phyloP scores from a whole-genome alignment of 768 basidiomycete species.

The Suillus tomentosus region DNA sequence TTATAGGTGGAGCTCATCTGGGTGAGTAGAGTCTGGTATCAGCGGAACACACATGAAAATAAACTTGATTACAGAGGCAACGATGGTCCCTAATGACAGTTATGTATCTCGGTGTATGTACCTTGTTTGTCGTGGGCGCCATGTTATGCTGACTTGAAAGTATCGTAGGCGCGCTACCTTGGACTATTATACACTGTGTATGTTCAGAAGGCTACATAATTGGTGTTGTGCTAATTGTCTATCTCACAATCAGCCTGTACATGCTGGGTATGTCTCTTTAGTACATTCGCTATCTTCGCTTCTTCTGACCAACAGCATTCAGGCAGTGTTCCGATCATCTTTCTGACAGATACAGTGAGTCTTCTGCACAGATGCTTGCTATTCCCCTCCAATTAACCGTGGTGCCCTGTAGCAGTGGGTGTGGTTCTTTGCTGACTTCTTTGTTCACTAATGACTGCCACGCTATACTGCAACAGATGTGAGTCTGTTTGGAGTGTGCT shows the following conservation, averaged over 20 bases:
- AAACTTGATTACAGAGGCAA: not conserved
- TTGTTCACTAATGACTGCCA: not conserved
- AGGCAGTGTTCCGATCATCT: not conserved
- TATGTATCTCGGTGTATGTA: not conserved
- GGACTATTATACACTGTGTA: too few relatives aligned
- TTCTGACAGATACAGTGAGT: not conserved
- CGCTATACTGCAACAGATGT: not conserved
- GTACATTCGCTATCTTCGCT: not conserved
- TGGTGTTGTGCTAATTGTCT: not conserved
- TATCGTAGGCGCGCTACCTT: too few relatives aligned
- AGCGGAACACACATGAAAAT: not conserved
- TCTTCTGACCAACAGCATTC: not conserved
- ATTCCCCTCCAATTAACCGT: not conserved
- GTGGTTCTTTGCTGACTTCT: not conserved
- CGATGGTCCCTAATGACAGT: not conserved
- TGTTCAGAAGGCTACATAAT: not conserved
- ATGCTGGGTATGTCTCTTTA: not conserved
- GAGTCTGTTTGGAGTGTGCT: not conserved
- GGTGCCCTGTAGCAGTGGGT: not conserved
- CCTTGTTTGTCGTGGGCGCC: not conserved
- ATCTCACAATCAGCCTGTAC: not conserved
- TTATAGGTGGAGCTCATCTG: not conserved
- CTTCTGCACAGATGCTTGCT: not conserved
- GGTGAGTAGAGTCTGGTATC: not conserved
- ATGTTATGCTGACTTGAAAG: too few relatives aligned